Conservation (phyloP, 306 rosid species). For the Calophaca sinica region DNA sequence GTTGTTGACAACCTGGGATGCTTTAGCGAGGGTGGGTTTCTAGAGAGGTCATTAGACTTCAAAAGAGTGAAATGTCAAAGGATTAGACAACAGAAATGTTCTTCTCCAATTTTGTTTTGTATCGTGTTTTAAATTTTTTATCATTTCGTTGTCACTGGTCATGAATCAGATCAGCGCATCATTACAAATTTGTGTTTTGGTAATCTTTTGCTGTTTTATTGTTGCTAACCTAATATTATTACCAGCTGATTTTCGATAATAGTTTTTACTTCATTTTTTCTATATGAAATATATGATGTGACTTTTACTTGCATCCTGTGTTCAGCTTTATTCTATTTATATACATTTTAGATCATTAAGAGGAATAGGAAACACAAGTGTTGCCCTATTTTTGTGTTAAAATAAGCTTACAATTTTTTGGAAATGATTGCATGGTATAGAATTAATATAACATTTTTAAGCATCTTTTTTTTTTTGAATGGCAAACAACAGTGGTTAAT, state of each 20-base stretch:
- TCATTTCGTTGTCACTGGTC: no score
- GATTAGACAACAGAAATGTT: not conserved
- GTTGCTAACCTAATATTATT: not conserved
- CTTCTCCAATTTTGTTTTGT: no score
- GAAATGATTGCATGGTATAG: no score
- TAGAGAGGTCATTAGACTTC: constrained; percentile 9
- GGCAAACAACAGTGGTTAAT: no score
- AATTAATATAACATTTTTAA: no score
- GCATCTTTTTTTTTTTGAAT: not conserved
- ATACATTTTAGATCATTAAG: no score
- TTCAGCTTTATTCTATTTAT: no score
- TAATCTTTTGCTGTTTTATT: not conserved
- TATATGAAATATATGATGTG: not conserved
- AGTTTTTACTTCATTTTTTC: not conserved
- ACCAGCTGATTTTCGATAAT: not conserved
- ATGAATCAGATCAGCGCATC: not conserved
- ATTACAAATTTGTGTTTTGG: not conserved
- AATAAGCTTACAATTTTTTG: no score
- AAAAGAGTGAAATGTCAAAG: not conserved
- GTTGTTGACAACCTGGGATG: constrained; percentile 1
- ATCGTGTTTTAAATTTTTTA: no score
- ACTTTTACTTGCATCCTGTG: not conserved
- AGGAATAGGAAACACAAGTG: no score
- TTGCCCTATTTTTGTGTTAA: no score
- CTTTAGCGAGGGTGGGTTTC: constrained; percentile 14